Conservation (phyloP, 495 filamentous ascomycete genomes). For the Hypoxylon lenormandii region DNA sequence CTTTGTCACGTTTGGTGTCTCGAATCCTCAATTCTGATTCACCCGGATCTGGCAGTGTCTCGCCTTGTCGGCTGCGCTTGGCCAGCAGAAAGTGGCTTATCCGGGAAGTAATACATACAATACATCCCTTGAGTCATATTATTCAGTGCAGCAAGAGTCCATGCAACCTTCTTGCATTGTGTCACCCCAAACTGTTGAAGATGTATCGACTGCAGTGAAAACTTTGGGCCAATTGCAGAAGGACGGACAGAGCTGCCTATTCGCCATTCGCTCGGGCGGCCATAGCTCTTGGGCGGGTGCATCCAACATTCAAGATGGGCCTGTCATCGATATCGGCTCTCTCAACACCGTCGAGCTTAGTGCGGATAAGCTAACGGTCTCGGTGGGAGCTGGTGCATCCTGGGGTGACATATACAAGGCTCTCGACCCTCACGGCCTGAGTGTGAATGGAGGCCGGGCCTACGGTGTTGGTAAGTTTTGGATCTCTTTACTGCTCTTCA, state of each 20-base stretch:
- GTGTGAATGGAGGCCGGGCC: constrained; percentile 55
- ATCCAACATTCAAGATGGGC: constrained; percentile 55
- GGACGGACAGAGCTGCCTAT: constrained; percentile 34
- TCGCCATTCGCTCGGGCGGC: constrained; percentile 63
- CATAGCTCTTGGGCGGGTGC: constrained; percentile 52
- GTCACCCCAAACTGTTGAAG: constrained; percentile 48
- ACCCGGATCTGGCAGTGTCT: too few species aligned
- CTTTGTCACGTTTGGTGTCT: too few species aligned
- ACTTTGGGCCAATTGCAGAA: constrained; percentile 32
- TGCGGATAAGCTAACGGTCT: constrained; percentile 29
- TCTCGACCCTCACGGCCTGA: constrained; percentile 52
- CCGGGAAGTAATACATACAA: constrained; percentile 20
- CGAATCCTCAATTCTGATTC: too few species aligned
- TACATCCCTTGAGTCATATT: constrained; percentile 31
- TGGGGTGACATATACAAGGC: constrained; percentile 54
- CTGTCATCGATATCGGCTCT: constrained; percentile 58
- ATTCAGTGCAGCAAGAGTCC: constrained; percentile 31
- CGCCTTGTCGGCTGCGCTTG: too few species aligned
- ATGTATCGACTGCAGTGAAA: constrained; percentile 57
- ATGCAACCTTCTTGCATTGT: constrained; percentile 59
- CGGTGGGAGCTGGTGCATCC: constrained; percentile 49
- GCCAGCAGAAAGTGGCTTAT: constrained; percentile 15
- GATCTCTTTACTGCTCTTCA: too few species aligned
- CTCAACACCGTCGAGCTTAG: constrained; percentile 42
- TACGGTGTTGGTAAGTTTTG: constrained; percentile 46